These are phyloP conservation scores for Monosporozyma yasuniensis DNA, from an alignment of 805 yeast species.

Conservation along the genomic window DNA sequence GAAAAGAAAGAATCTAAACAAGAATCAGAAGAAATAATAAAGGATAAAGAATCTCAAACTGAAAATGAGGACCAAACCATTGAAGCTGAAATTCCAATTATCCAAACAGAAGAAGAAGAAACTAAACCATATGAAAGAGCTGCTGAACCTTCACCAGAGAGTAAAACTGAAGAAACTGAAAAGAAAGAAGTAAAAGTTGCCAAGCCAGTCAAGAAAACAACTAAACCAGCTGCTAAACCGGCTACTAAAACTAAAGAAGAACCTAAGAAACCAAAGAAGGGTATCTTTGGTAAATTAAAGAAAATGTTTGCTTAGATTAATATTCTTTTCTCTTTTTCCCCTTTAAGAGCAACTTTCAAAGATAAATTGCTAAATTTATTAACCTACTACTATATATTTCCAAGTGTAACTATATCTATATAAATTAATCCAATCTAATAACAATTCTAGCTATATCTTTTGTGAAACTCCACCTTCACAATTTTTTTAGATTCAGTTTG, in stretches of 20 bases:
- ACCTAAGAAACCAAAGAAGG: constrained; percentile 17
- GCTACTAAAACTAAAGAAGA: background rate
- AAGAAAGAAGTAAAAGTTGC: constrained; percentile 4
- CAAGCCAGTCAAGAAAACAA: background rate
- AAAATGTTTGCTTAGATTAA: constrained; percentile 10
- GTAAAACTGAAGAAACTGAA: background rate
- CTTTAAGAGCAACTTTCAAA: too few relatives aligned
- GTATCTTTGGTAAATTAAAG: constrained; percentile 17
- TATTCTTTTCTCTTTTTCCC: background rate
- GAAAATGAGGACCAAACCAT: background rate
- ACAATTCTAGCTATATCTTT: background rate
- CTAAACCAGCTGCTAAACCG: constrained; percentile 8
- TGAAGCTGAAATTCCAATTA: background rate
- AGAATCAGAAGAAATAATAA: background rate
- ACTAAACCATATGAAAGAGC: background rate
- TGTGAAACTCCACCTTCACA: too few relatives aligned
- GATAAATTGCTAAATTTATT: too few relatives aligned
- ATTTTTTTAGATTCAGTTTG: too few relatives aligned
- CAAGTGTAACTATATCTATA: background rate
- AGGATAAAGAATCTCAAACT: background rate
- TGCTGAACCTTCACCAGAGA: background rate
- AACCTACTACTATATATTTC: background rate
- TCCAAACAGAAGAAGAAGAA: background rate
- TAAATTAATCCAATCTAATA: background rate
- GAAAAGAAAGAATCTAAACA: constrained; percentile 7